Percentiles rank a stretch among this genome's conserved stretches.
phyloP scores from a whole-genome alignment of 257 asterid species.

The Avicennia marina region DNA sequence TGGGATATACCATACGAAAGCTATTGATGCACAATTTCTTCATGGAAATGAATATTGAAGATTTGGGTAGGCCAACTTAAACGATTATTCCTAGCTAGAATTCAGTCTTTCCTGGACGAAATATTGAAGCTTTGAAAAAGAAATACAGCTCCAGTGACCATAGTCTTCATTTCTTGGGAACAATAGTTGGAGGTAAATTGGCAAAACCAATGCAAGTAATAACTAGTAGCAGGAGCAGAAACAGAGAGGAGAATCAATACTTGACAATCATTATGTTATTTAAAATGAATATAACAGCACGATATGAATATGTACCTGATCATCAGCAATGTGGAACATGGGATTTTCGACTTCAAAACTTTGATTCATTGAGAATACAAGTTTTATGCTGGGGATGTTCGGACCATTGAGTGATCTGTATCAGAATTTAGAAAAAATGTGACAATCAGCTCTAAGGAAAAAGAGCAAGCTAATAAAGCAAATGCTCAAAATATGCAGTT shows the following conservation, averaged over 20 bases:
- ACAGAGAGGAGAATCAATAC: not conserved
- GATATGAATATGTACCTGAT: slow-evolving; percentile 41
- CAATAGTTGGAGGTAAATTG: not conserved
- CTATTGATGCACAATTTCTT: not conserved
- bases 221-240: not conserved
- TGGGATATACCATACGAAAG: not conserved
- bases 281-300: slow-evolving; percentile 9
- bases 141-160: too few species aligned
- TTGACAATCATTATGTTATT: not conserved
- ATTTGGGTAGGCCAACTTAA: not conserved
- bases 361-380: slow-evolving; percentile 56
- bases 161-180: not conserved
- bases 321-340: slow-evolving; percentile 36
- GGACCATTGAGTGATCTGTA: slow-evolving; percentile 50
- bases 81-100: not conserved
- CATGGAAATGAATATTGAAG: not conserved
- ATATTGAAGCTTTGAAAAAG: too few species aligned
- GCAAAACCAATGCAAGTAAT: not conserved
- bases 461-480: slow-evolving; percentile 15
- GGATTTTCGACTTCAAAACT: slow-evolving; percentile 60
- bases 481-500: not conserved
- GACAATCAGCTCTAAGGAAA: slow-evolving; percentile 22
- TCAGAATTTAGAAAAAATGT: slow-evolving; percentile 15
- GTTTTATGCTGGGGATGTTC: slow-evolving; percentile 45
- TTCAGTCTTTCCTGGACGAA: too few species aligned